Evolutionary conservation across 2,329 filamentous ascomycete species (phyloP), one percentile per base, ranked within the genome.

Genomic region (Colletotrichum tanaceti): DNA sequence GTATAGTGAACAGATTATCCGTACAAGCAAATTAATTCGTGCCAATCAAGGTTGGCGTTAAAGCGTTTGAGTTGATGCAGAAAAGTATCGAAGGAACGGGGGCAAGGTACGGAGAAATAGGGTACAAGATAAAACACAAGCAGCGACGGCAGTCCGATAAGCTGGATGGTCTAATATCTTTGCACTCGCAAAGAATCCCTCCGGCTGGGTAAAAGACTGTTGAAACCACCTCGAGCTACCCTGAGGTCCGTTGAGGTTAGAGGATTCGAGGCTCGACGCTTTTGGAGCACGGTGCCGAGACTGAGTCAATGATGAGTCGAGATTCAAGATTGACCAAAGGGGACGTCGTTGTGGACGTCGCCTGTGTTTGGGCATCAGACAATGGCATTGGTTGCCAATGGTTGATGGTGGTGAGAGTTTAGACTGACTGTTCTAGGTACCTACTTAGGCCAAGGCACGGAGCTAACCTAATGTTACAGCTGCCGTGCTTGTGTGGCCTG

Each of bases 291-390:
- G 47, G 28, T 10, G 22, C 9, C 28, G 47, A 50, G 20, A 18
- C 24, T 68, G 61, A 68, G 53, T 68, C 61, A 65, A 53, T 16
- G 53, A 65, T 65, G 65, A 68, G 61, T 68, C 61, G 60, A 62
- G 35, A 16, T 38, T 47, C 61, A 54, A 62, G 24, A 16, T 49
- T 47, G n/a, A 16, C 22, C 22, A 38, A 59, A 52, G 47, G 41
- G 18, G 18, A 28, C 10, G 28, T 22, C 22, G 41, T 62, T 39
- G 32, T 32, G 20, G 50, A 53, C 20, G 50, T 20, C 32, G 32
- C 50, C n/a, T 39, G 38, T 13, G 20, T 38, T 54, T 6, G 11
- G 50, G 22, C 11, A 39, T 54, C 32, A n/a, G n/a, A 39, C 52
- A n/a, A 22, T 39, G 35, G 35, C 32, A 54, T 39, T 39, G n/a